Percentiles rank a stretch among this genome's conserved stretches.
These are phyloP conservation scores for Letharia lupina DNA, from an alignment of 495 filamentous ascomycete genomes.

Conservation along the genomic window DNA sequence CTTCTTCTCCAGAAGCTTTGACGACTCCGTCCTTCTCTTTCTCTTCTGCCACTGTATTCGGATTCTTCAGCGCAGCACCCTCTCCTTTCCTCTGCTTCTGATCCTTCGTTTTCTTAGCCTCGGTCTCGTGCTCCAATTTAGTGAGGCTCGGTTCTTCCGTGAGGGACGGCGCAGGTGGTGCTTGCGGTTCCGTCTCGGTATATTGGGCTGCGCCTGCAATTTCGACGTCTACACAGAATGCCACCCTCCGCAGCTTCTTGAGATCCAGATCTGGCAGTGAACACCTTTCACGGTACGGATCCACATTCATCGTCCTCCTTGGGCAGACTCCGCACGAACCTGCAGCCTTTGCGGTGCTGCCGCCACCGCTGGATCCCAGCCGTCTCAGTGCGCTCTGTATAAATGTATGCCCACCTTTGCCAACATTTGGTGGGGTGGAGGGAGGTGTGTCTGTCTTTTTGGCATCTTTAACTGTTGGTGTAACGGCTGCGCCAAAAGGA, in stretches of 20 bases:
- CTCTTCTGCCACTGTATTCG: conserved; percentile 47
- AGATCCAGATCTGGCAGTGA: conserved; percentile 70
- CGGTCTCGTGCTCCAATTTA: conserved; percentile 25
- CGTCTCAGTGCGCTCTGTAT: conserved; percentile 73
- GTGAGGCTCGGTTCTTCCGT: conserved; percentile 28
- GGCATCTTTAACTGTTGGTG: conserved; percentile 50
- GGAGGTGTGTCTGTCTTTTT: conserved; percentile 46
- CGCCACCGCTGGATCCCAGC: conserved; percentile 60
- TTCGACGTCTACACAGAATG: conserved; percentile 96
- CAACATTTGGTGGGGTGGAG: conserved; percentile 59
- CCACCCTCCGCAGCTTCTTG: conserved; percentile 73
- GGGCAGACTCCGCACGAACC: conserved; percentile 52
- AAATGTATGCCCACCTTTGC: conserved; percentile 60
- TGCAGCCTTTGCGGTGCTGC: conserved; percentile 38
- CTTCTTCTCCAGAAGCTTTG: conserved; percentile 37
- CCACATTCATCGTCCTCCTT: conserved; percentile 76
- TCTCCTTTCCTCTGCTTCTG: conserved; percentile 62
- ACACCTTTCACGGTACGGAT: conserved; percentile 69
- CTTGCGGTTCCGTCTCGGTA: conserved; percentile 27
- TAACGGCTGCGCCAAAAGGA: conserved; percentile 44
- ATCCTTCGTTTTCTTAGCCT: conserved; percentile 36
- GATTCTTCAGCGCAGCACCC: conserved; percentile 56
- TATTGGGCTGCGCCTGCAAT: conserved; percentile 63
- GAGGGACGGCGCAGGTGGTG: conserved; percentile 29
- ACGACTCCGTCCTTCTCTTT: conserved; percentile 46